These are phyloP conservation scores for Malassezia vespertilionis DNA, from an alignment of 1,284 basidiomycete genomes.

Conservation along the genomic window DNA sequence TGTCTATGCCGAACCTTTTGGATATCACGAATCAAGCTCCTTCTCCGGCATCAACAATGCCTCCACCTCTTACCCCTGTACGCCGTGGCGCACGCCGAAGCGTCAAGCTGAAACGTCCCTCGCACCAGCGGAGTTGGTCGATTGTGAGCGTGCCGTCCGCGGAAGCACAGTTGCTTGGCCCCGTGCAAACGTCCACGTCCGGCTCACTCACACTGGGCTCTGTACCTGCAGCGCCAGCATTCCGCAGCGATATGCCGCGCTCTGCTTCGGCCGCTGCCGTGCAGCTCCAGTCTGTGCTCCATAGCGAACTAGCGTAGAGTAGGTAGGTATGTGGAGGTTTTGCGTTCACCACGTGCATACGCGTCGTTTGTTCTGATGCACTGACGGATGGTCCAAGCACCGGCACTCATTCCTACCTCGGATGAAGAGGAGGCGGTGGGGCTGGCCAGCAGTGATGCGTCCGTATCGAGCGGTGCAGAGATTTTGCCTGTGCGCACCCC, in stretches of 20 bases:
- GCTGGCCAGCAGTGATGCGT: slow-evolving; percentile 6
- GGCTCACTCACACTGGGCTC: slow-evolving; percentile 4
- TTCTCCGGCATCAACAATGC: too few relatives aligned
- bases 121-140: slow-evolving; percentile 10
- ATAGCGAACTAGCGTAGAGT: not conserved
- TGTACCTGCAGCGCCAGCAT: not conserved
- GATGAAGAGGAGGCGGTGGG: slow-evolving; percentile 16
- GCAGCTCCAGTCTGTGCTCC: slow-evolving; percentile 12
- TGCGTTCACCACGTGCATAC: not conserved
- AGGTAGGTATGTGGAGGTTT: not conserved
- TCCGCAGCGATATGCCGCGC: too few relatives aligned
- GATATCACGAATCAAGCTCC: too few relatives aligned
- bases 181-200: slow-evolving; percentile 6
- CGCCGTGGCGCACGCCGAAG: too few relatives aligned
- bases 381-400: not conserved
- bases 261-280: slow-evolving; percentile 3
- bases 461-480: not conserved
- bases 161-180: not conserved
- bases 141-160: slow-evolving; percentile 5
- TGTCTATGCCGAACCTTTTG: too few relatives aligned
- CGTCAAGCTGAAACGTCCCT: not conserved
- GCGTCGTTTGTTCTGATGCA: not conserved
- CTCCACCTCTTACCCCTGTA: too few relatives aligned
- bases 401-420: slow-evolving; percentile 6
- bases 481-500: too few relatives aligned